Evolutionary conservation across 176 grass and related monocot species (phyloP).

Genomic region (Hordeum marinum): DNA sequence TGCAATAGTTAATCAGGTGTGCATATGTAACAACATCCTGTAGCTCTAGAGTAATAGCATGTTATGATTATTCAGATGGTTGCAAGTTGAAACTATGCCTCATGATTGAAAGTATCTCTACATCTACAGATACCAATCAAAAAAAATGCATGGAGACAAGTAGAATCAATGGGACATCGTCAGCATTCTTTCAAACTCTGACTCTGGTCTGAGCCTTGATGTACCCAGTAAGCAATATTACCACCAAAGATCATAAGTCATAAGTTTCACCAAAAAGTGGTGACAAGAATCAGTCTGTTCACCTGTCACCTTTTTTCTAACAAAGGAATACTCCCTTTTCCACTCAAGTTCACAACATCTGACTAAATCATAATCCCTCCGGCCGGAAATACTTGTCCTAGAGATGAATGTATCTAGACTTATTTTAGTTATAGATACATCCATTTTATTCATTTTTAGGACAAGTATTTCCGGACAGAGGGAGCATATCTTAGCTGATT

Average conservation of each 20-base stretch:
- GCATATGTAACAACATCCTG: neutral
- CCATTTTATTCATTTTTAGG: too few species aligned
- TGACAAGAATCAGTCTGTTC: neutral
- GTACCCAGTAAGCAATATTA: neutral
- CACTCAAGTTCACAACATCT: neutral
- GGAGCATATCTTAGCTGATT: too few species aligned
- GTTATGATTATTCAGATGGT: neutral
- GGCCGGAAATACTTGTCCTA: too few species aligned
- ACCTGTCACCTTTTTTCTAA: neutral
- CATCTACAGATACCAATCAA: neutral
- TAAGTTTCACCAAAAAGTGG: neutral
- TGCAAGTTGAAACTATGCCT: neutral
- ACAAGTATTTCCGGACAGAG: too few species aligned
- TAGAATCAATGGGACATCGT: neutral
- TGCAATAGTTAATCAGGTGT: neutral
- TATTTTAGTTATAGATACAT: too few species aligned
- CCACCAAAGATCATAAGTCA: neutral
- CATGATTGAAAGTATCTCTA: neutral
- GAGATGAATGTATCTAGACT: too few species aligned
- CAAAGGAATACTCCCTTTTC: neutral
- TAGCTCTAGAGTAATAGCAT: slow-evolving; percentile 1
- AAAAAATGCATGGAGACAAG: slow-evolving; percentile 19
- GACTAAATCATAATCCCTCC: neutral
- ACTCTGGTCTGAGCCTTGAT: neutral
- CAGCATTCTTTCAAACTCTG: neutral